A percentile compares a stretch with the other conserved stretches of the same genome.
phyloP scores from a whole-genome alignment of 441 rosid species.

The Populus trichocarpa region DNA sequence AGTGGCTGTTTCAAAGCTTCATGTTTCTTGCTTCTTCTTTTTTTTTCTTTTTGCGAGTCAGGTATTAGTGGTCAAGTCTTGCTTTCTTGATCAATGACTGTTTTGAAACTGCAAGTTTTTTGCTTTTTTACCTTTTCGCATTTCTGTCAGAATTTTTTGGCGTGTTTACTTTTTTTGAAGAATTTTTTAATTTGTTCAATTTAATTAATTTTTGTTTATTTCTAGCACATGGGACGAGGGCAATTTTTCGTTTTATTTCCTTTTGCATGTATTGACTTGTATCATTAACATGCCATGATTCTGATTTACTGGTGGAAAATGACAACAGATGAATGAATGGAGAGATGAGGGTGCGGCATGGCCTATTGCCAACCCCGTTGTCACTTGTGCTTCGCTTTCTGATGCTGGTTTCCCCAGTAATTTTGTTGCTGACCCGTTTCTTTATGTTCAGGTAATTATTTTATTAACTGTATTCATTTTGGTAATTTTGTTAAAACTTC shows the following conservation, averaged over 20 bases:
- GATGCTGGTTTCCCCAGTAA: conserved; percentile 79
- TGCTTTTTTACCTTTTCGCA: background rate
- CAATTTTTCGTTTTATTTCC: background rate
- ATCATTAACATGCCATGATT: background rate
- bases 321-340: conserved; percentile 61
- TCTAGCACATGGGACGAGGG: background rate
- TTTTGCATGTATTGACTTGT: background rate
- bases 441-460: conserved; percentile 64
- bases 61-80: background rate
- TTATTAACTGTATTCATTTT: background rate
- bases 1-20: background rate
- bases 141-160: background rate
- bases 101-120: background rate
- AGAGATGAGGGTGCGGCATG: conserved; percentile 74
- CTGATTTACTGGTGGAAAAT: conserved; percentile 18
- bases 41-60: background rate
- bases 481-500: background rate
- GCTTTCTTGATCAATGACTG: background rate
- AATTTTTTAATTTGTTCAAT: background rate
- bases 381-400: conserved; percentile 82
- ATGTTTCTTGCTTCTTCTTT: background rate
- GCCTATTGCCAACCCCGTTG: conserved; percentile 92
- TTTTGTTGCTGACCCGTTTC: conserved; percentile 93
- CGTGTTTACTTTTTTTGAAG: background rate
- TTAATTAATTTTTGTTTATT: background rate